Evolutionary conservation across 148 eudicot species (phyloP), one percentile per base, ranked within the genome.

Genomic region (Rhododendron griersonianum): DNA sequence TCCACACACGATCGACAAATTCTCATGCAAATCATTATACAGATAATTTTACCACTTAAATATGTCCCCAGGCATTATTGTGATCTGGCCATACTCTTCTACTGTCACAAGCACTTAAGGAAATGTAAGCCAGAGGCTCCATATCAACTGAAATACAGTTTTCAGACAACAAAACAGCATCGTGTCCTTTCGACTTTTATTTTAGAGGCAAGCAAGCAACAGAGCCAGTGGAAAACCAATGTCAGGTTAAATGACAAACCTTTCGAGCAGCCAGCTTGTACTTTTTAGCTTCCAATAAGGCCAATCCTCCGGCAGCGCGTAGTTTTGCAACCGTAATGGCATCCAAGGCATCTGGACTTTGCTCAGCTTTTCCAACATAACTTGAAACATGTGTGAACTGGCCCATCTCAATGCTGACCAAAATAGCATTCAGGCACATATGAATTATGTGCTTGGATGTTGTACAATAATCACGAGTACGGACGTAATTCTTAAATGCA

Each of bases 401-500:
- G 53, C 95, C 95, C 96, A 95, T 91, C 92, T 97, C 99, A 82
- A 97, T 95, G 91, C 99, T 97, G 45, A 95, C 98, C 87, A 97
- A 89, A 82, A 95, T 97, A 5, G 99, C 94, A 90, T 93, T 97
- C 88, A 95, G 85, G 81, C 99, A 97, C 99, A 97, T 95, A 80
- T 93, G 93, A 76, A 93, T 91, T 23, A 97, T 94, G 87, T 97
- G 99, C 90, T 95, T 97, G 59, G 93, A 90, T 19, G 98, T 95
- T 44, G 99, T 97, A 88, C 99, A 97, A 86, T 97, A 97, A 89
- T 97, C 99, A 90, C 98, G 99, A 79, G 99, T 93, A n/a, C 98
- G 98, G 44, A 93, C 92, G 25, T 94, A 97, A 87, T 88, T 92
- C 93, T 95, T 97, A 74, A 97, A 97, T 75, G 99, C 99, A 87